These are phyloP conservation scores for Atkinsonella texensis DNA, from an alignment of 2,329 filamentous ascomycete genomes.

Conservation along the genomic window DNA sequence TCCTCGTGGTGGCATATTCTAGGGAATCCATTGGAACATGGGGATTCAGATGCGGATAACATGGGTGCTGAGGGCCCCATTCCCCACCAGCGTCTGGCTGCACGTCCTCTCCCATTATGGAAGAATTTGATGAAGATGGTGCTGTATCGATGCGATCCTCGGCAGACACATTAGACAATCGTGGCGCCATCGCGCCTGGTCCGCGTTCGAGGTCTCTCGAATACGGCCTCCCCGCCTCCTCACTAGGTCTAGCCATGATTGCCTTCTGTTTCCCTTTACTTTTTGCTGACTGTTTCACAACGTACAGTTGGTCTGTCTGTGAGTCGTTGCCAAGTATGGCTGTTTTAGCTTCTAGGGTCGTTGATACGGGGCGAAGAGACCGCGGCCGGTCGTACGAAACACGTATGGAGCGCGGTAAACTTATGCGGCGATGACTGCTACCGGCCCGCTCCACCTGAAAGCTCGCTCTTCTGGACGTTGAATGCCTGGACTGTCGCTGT, in stretches of 20 bases:
- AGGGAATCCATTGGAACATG: conserved; percentile 71
- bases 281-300: not conserved
- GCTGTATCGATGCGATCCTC: conserved; percentile 42
- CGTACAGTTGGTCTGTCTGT: not conserved
- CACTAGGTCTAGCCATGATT: conserved; percentile 30
- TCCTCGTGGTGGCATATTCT: conserved; percentile 66
- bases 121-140: conserved; percentile 44
- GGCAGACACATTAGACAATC: conserved; percentile 35
- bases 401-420: conserved; percentile 40
- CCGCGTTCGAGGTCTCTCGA: conserved; percentile 45
- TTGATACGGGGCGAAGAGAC: conserved; percentile 18
- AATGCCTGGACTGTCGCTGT: conserved; percentile 33
- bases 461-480: conserved; percentile 32
- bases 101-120: conserved; percentile 52
- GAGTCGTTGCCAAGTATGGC: not conserved
- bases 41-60: conserved; percentile 85
- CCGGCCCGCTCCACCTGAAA: conserved; percentile 36
- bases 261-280: conserved; percentile 41
- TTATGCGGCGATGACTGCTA: conserved; percentile 36
- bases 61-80: conserved; percentile 91
- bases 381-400: conserved; percentile 41
- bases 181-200: conserved; percentile 30
- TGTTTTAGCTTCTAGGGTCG: not conserved
- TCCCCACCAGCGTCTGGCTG: conserved; percentile 58
- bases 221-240: conserved; percentile 24